phyloP scores from a whole-genome alignment of 108 stramenopile species.

The Skeletonema marinoi region DNA sequence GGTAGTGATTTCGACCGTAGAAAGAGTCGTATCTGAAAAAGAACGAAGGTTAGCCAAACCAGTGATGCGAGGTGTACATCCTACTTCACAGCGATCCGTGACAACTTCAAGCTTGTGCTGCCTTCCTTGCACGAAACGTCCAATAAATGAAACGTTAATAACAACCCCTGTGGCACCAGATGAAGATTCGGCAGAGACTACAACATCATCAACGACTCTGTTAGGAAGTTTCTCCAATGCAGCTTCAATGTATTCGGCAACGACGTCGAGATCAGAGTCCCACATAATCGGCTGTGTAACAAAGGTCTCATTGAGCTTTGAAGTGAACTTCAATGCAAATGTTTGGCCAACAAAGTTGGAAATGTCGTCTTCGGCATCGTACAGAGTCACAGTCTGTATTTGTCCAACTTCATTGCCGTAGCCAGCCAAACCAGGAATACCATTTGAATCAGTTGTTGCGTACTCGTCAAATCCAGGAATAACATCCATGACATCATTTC shows the following conservation, averaged over 20 bases:
- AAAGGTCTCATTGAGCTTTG: constrained; percentile 61
- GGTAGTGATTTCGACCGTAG: constrained; percentile 46
- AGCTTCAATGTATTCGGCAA: constrained; percentile 28
- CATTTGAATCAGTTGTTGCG: not conserved
- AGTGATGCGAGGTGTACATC: constrained; percentile 59
- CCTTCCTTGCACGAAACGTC: constrained; percentile 49
- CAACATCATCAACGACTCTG: constrained; percentile 62
- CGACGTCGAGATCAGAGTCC: constrained; percentile 11
- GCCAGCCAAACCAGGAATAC: constrained; percentile 14
- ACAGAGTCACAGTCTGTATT: constrained; percentile 54
- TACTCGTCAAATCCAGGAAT: constrained; percentile 43
- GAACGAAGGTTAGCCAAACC: constrained; percentile 47
- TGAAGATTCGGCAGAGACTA: constrained; percentile 38
- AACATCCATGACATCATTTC: constrained; percentile 75
- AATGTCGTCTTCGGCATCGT: constrained; percentile 39
- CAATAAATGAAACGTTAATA: constrained; percentile 55
- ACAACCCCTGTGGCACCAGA: constrained; percentile 13
- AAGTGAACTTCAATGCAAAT: constrained; percentile 64
- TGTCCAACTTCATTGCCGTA: constrained; percentile 49
- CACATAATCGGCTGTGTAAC: constrained; percentile 57
- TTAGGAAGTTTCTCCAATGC: constrained; percentile 60
- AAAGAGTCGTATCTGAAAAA: constrained; percentile 32
- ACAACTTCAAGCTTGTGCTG: constrained; percentile 63
- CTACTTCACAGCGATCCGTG: constrained; percentile 41
- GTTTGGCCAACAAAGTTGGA: constrained; percentile 43